A percentile compares a stretch with the other conserved stretches of the same genome.
Conservation (phyloP, 352 stramenopile genomes). For the Pythium coloratum region DNA sequence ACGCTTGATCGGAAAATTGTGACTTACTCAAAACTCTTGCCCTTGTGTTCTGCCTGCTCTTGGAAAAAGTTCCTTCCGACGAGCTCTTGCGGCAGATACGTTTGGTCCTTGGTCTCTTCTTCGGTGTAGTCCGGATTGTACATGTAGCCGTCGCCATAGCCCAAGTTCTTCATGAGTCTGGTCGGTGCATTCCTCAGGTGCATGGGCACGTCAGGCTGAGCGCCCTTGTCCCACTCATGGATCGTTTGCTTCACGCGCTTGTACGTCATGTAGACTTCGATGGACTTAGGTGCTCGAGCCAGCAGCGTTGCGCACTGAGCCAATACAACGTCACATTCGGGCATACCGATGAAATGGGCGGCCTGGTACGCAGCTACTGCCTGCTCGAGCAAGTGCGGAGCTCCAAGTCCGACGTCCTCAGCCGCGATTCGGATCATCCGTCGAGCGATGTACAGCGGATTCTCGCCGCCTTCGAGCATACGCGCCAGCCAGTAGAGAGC, state of each 20-base stretch:
- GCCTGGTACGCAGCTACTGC: slow-evolving; percentile 73
- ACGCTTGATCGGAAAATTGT: background rate
- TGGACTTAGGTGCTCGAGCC: slow-evolving; percentile 79
- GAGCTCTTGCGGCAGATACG: slow-evolving; percentile 77
- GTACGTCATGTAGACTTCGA: slow-evolving; percentile 85
- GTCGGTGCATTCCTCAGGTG: slow-evolving; percentile 85
- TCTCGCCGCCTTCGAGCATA: slow-evolving; percentile 87
- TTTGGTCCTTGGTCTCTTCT: slow-evolving; percentile 75
- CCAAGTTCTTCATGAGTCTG: slow-evolving; percentile 73
- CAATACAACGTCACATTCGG: slow-evolving; percentile 82
- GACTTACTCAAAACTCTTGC: slow-evolving; percentile 19
- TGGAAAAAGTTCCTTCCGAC: slow-evolving; percentile 61
- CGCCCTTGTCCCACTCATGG: slow-evolving; percentile 46
- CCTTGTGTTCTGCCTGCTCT: slow-evolving; percentile 2
- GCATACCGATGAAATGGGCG: slow-evolving; percentile 80
- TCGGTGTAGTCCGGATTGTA: slow-evolving; percentile 79
- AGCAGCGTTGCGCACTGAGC: slow-evolving; percentile 79
- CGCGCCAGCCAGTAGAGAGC: slow-evolving; percentile 84
- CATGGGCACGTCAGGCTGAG: slow-evolving; percentile 71
- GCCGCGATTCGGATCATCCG: slow-evolving; percentile 83
- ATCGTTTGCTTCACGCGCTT: slow-evolving; percentile 75
- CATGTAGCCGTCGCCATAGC: slow-evolving; percentile 78
- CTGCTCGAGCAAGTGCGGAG: slow-evolving; percentile 64
- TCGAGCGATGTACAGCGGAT: slow-evolving; percentile 76
- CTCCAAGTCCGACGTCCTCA: slow-evolving; percentile 81